These are phyloP conservation scores for Epichloe baconii DNA, from an alignment of 2,329 filamentous ascomycete species.

Conservation along the genomic window DNA sequence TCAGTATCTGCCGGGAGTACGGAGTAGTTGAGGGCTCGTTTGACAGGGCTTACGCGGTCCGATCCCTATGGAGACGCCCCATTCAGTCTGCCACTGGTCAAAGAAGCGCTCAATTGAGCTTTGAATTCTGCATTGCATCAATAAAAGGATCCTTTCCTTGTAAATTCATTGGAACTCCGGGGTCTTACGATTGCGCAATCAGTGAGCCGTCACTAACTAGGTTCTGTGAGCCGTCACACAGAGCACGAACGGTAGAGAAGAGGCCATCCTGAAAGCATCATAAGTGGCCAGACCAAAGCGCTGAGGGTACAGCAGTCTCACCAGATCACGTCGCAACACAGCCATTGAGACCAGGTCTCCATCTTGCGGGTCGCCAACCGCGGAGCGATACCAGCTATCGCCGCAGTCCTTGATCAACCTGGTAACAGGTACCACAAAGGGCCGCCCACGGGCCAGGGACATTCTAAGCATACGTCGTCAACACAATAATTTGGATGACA, in stretches of 20 bases:
- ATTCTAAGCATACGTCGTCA: constrained; percentile 26
- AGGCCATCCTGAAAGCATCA: constrained; percentile 31
- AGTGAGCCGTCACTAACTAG: constrained; percentile 35
- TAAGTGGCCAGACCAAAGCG: no score
- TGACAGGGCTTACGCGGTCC: constrained; percentile 27
- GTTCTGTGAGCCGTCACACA: constrained; percentile 45
- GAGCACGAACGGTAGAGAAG: constrained; percentile 41
- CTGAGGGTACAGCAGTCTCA: constrained; percentile 17
- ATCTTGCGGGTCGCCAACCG: constrained; percentile 52
- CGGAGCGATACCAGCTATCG: constrained; percentile 54
- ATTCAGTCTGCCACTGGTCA: constrained; percentile 49
- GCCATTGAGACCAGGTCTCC: constrained; percentile 61
- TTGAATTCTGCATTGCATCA: constrained; percentile 26
- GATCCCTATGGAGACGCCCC: constrained; percentile 43
- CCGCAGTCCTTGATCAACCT: constrained; percentile 54
- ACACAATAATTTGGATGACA: no score
- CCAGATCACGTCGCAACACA: constrained; percentile 53
- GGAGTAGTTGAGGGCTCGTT: no score
- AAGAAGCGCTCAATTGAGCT: constrained; percentile 53
- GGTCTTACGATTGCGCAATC: constrained; percentile 33
- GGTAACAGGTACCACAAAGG: constrained; percentile 54
- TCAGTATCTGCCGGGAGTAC: background rate
- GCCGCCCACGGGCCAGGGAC: constrained; percentile 55
- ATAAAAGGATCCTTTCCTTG: background rate
- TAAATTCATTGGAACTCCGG: no score